Evolutionary conservation across 768 basidiomycete species (phyloP).

Genomic region (Leccinum ochraceum): DNA sequence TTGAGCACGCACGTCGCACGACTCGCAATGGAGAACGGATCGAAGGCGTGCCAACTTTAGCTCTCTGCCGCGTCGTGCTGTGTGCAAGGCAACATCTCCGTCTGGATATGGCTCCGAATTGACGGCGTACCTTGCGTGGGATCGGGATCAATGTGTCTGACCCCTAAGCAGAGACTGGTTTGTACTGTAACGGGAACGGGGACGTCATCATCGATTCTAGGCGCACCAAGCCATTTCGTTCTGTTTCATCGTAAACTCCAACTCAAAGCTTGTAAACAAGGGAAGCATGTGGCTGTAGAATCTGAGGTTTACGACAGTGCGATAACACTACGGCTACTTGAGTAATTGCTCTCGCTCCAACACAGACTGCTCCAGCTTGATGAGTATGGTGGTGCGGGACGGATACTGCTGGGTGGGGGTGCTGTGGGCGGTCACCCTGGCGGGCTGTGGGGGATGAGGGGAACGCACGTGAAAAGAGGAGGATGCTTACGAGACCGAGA

Average conservation of each 20-base stretch:
- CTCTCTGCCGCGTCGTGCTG: not conserved
- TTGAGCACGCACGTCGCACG: too few species aligned
- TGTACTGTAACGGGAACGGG: not conserved
- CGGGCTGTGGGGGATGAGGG: conserved; percentile 60
- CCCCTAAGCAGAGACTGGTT: too few species aligned
- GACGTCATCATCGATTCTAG: conserved; percentile 11
- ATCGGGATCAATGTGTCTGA: not conserved
- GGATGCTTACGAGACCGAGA: conserved; percentile 80
- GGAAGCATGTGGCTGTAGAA: not conserved
- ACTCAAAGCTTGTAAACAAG: not conserved
- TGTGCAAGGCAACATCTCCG: not conserved
- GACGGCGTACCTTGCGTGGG: not conserved
- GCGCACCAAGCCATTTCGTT: conserved; percentile 11
- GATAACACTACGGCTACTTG: not conserved
- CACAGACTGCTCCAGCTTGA: conserved; percentile 93
- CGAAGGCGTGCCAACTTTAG: not conserved
- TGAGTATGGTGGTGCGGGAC: conserved; percentile 90
- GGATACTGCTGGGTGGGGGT: conserved; percentile 83
- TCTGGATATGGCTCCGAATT: not conserved
- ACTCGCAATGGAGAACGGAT: too few species aligned
- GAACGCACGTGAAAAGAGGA: conserved; percentile 2
- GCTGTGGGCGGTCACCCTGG: conserved; percentile 93
- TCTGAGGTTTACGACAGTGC: not conserved
- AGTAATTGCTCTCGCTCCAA: conserved; percentile 80
- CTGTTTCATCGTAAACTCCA: not conserved